phyloP scores from a whole-genome alignment of 1,139 yeast genomes.

The Kurtzmaniella quercitrusa region DNA sequence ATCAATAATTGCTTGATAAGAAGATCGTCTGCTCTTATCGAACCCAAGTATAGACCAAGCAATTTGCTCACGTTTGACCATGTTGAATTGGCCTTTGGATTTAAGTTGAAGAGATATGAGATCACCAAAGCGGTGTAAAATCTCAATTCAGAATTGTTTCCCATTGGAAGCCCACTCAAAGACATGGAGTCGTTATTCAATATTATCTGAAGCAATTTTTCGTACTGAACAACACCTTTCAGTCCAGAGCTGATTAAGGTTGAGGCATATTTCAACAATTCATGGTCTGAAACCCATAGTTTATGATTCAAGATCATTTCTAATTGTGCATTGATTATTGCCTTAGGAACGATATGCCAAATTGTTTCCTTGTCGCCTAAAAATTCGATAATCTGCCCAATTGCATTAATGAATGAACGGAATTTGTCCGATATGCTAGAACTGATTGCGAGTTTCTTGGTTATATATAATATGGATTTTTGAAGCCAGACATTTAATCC shows the following conservation, averaged over 20 bases:
- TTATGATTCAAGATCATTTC: conserved; percentile 54
- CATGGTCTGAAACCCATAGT: conserved; percentile 41
- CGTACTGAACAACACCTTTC: conserved; percentile 38
- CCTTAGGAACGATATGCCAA: conserved; percentile 43
- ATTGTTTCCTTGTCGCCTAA: conserved; percentile 17
- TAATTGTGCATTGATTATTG: conserved; percentile 59
- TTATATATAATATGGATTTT: conserved; percentile 53
- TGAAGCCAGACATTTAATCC: conserved; percentile 32
- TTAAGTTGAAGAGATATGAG: conserved; percentile 41
- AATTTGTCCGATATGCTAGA: conserved; percentile 30
- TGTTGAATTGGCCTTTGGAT: conserved; percentile 46
- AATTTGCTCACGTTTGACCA: conserved; percentile 43
- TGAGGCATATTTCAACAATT: conserved; percentile 38
- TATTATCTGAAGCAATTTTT: conserved; percentile 61
- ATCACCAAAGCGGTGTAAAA: conserved; percentile 43
- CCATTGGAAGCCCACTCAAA: conserved; percentile 24
- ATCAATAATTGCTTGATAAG: conserved; percentile 53
- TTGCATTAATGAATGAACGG: conserved; percentile 17
- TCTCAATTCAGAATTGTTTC: conserved; percentile 19
- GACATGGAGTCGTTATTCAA: conserved; percentile 44
- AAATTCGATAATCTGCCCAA: conserved; percentile 14
- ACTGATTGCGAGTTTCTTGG: conserved; percentile 59
- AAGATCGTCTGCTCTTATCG: conserved; percentile 57
- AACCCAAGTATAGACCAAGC: conserved; percentile 56
- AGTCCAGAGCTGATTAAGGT: conserved; percentile 30